Evolutionary conservation across 805 yeast species (phyloP).

Genomic region (Candida maris): DNA sequence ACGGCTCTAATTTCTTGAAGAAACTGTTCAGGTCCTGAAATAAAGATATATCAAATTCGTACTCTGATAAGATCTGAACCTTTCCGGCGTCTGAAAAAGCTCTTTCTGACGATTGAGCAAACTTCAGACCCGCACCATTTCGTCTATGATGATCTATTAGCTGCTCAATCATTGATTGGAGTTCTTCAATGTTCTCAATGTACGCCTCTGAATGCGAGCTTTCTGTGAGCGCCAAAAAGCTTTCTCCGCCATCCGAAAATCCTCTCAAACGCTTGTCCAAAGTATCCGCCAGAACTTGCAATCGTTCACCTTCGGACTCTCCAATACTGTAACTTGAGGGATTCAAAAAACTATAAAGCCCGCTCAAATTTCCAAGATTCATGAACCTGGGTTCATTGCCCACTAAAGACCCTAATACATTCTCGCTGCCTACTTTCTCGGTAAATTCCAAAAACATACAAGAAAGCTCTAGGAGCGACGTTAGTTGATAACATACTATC

Average conservation of each 20-base stretch:
- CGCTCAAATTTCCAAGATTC: no score
- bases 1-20: conserved; percentile 11
- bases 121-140: conserved; percentile 13
- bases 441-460: conserved; percentile 6
- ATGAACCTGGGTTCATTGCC: no score
- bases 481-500: conserved; percentile 14
- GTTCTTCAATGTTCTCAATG: conserved; percentile 25
- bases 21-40: conserved; percentile 7
- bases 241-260: conserved; percentile 3
- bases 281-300: conserved; percentile 26
- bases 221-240: conserved; percentile 4
- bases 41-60: conserved; percentile 1
- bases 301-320: conserved; percentile 12
- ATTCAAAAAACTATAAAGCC: no score
- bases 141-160: conserved; percentile 22
- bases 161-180: conserved; percentile 35
- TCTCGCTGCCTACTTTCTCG: neutral
- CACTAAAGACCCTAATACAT: no score
- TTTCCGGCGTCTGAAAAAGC: conserved; percentile 13
- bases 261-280: conserved; percentile 13
- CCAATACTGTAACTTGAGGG: no score
- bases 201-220: neutral
- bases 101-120: conserved; percentile 8
- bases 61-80: neutral
- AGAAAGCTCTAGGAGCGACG: conserved; percentile 21